phyloP scores from a whole-genome alignment of 192 early-diverging fungal species.

The Coemansia sp. region DNA sequence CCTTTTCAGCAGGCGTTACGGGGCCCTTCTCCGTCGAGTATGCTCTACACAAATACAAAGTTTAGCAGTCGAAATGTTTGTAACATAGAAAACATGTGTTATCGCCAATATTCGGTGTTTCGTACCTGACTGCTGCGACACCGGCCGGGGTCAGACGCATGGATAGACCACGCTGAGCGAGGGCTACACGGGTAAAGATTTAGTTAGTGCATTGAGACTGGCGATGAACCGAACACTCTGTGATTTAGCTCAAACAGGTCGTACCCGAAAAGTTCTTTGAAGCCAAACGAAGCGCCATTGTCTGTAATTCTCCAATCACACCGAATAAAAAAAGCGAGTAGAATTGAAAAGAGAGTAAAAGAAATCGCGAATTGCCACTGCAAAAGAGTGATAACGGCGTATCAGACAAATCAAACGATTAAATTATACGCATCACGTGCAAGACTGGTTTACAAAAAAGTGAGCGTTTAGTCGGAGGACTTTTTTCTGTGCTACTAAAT shows the following conservation, averaged over 20 bases:
- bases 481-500: neutral
- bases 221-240: too few species aligned
- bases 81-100: too few species aligned
- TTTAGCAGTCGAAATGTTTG: too few species aligned
- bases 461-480: neutral
- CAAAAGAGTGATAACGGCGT: neutral
- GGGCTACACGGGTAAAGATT: slow-evolving; percentile 24
- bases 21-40: slow-evolving; percentile 44
- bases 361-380: neutral
- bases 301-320: slow-evolving; percentile 1
- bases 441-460: neutral
- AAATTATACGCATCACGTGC: neutral
- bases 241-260: neutral
- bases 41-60: slow-evolving; percentile 10
- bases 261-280: slow-evolving; percentile 42
- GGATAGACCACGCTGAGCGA: slow-evolving; percentile 49
- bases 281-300: slow-evolving; percentile 44
- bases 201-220: neutral
- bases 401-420: neutral
- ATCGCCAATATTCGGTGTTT: neutral
- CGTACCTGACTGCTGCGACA: slow-evolving; percentile 38
- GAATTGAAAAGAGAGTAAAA: neutral
- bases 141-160: slow-evolving; percentile 50
- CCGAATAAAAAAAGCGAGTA: neutral
- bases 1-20: slow-evolving; percentile 68